These are phyloP conservation scores for Aspergillus sp. DNA, from an alignment of 2,329 filamentous ascomycete species.

Conservation along the genomic window DNA sequence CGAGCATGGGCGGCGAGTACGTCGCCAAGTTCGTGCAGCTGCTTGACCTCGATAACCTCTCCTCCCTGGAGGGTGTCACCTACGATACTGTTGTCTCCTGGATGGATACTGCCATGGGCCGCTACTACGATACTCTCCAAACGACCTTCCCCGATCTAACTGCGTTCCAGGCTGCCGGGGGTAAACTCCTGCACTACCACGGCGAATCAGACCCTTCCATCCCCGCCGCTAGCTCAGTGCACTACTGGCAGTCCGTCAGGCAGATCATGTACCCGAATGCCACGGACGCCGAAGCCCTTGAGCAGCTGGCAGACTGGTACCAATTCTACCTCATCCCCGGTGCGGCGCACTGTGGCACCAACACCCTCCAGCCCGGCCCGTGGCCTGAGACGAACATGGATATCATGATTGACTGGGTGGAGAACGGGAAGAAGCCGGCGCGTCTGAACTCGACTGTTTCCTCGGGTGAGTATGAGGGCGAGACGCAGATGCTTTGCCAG, in stretches of 20 bases:
- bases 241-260: conserved; percentile 57
- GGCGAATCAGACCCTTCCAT: conserved; percentile 57
- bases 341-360: conserved; percentile 53
- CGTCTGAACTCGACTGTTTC: conserved; percentile 45
- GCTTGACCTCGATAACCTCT: conserved; percentile 39
- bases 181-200: conserved; percentile 60
- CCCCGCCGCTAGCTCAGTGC: conserved; percentile 55
- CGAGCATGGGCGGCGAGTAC: conserved; percentile 41
- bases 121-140: conserved; percentile 54
- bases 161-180: conserved; percentile 50
- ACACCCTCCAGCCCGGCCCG: conserved; percentile 46
- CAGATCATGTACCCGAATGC: conserved; percentile 49
- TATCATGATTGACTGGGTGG: conserved; percentile 54
- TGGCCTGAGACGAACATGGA: conserved; percentile 50
- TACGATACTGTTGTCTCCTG: conserved; percentile 59
- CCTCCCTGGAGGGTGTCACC: conserved; percentile 49
- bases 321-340: conserved; percentile 56
- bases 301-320: conserved; percentile 54
- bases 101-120: conserved; percentile 52
- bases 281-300: conserved; percentile 38
- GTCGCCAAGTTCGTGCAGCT: conserved; percentile 32
- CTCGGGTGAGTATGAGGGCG: conserved; percentile 29
- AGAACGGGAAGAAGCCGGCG: conserved; percentile 48
- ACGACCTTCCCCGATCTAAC: conserved; percentile 56
- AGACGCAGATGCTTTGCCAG: conserved; percentile 37